A percentile compares a stretch with the other conserved stretches of the same genome.
These are phyloP conservation scores for Penicillium brevicompactum DNA, from an alignment of 2,329 filamentous ascomycete genomes.

Conservation along the genomic window DNA sequence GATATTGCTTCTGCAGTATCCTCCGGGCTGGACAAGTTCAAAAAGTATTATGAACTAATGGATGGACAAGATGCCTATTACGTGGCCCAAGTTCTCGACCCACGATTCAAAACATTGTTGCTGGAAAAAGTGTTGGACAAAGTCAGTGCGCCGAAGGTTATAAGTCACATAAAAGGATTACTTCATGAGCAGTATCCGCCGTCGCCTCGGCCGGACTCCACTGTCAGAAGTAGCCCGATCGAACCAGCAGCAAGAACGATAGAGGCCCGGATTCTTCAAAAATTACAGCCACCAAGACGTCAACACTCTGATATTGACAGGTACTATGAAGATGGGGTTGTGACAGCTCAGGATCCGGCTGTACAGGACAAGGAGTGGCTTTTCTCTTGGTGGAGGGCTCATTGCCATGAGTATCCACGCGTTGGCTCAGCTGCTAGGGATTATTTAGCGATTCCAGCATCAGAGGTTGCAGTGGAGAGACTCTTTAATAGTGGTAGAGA, in stretches of 20 bases:
- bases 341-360: too few relatives aligned
- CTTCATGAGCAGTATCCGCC: neutral
- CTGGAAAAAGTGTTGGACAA: neutral
- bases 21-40: conserved; percentile 6
- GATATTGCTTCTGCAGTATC: conserved; percentile 7
- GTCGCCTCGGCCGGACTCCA: too few relatives aligned
- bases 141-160: neutral
- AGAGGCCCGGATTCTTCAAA: conserved; percentile 9
- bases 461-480: conserved; percentile 15
- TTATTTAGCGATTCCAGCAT: conserved; percentile 14
- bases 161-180: neutral
- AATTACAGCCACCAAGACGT: conserved; percentile 7
- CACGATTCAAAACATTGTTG: conserved; percentile 5
- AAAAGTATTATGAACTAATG: conserved; percentile 11
- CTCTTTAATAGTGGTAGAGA: conserved; percentile 13
- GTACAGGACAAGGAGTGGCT: conserved; percentile 4
- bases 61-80: conserved; percentile 3
- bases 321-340: conserved; percentile 1
- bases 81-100: conserved; percentile 7
- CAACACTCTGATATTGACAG: conserved; percentile 8
- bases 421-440: conserved; percentile 14
- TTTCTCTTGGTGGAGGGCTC: conserved; percentile 10
- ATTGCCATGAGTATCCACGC: conserved; percentile 8
- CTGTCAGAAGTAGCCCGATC: neutral
- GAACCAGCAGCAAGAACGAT: neutral